Evolutionary conservation across 2,329 filamentous ascomycete species (phyloP), one percentile per base, ranked within the genome.

Genomic region (Blumeria hordei): DNA sequence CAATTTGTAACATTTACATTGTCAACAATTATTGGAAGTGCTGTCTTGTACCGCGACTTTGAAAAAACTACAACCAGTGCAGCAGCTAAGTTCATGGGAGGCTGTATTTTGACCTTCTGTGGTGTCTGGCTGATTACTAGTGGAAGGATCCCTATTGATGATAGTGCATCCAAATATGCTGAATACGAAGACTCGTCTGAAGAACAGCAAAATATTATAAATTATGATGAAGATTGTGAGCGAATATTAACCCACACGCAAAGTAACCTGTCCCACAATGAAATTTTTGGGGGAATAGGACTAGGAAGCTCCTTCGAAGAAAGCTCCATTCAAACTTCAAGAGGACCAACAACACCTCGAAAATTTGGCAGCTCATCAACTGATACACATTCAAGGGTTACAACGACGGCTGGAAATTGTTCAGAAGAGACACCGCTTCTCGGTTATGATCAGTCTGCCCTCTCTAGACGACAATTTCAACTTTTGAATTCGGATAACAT

Each of bases 81-180:
- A 62, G 85, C 85, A 2, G 70, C 72, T 56, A 94, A 94, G 63
- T 98, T 98, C 64, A 70, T 94, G 11, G 86, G 85, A 21, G 92
- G 92, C 39, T 98, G 92, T 68, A 73, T 86, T 4, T 69, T 98
- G 59, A 98, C 92, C 0, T 98, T 98, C 67, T 80, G 90, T 57
- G 92, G 92, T 9, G 92, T 98, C n/a, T 96, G 92, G 68, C 76
- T 95, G 60, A 95, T 98, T 64, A 96, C 92, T 1, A 94, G 84
- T 63, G 88, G 87, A 55, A 76, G 88, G 60, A 71, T 76, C 53
- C 70, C 68, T 12, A 75, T 75, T 16, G 71, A 76, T n/a, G 74
- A 78, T 3, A 74, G 78, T 3, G 77, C 81, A 7, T 74, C 77
- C n/a, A 59, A 78, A 4, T 76, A 80, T 6, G 74, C 76, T n/a